Base-by-base conservation (phyloP, 2,329 filamentous ascomycete species). In the Spiromastix sp. region DNA sequence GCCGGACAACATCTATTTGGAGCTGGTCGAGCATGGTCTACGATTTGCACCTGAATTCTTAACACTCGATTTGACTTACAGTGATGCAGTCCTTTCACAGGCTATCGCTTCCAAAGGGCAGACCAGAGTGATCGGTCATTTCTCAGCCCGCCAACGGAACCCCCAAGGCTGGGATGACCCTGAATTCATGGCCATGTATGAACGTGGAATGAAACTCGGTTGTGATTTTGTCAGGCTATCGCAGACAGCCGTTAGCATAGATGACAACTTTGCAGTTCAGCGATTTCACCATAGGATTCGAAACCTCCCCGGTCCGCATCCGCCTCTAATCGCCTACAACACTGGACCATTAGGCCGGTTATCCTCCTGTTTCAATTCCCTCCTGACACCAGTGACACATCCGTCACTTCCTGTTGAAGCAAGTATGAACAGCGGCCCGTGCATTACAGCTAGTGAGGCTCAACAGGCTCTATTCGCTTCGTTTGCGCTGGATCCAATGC, bases 401-500 rank as follows among this genome's bases (percentile, higher is more conserved):
- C 60, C 65, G 25, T 56, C 57, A 19, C 59, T 73, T 38, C 21
- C 21, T 7, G 21, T 24, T 7, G n/a, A n/a, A n/a, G n/a, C n/a
- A n/a, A n/a, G n/a, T n/a, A n/a, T n/a, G n/a, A n/a, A n/a, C n/a
- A n/a, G 69, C 19, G 62, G 57, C 22, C 69, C 64, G 20, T 64
- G 61, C 33, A 55, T 82, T 9, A 84, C 79, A 0, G 68, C 78
- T 1, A 59, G 67, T 7, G 71, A 82, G 40, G 73, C 78, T 0
- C 81, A 79, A 4, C 60, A 71, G 41, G 74, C 79, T 1, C 65
- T 85, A 0, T 83, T 77, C 47, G 67, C 74, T 3, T 77, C 74
- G 1, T 81, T 80, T 39, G 65, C 79, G 1, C 72, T 77, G 34
- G 77, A 85, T 26, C 68, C 77, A 0, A 75, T 86, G 66, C 74